Conservation (phyloP, 306 rosid genomes). For the Glycine tomentella region DNA sequence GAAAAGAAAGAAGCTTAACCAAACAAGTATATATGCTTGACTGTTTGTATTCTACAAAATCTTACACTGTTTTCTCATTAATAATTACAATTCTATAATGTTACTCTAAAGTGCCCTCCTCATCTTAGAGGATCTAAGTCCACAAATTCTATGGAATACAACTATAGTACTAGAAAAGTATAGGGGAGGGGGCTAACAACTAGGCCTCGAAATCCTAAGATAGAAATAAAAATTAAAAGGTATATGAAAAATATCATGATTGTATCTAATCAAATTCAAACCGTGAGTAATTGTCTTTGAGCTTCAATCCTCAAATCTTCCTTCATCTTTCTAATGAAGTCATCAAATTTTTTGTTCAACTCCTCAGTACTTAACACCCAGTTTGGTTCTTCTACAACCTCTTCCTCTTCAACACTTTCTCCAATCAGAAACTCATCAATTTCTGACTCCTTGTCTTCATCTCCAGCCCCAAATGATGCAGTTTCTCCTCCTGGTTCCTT, state of each 20-base stretch:
- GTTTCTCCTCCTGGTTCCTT: no score
- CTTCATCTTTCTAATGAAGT: constrained; percentile 80
- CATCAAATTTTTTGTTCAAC: constrained; percentile 78
- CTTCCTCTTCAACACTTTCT: constrained; percentile 34
- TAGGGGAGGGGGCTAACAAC: not conserved
- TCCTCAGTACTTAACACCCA: constrained; percentile 71
- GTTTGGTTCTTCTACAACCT: constrained; percentile 48
- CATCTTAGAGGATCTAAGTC: not conserved
- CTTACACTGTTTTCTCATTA: not conserved
- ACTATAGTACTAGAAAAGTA: constrained; percentile 7
- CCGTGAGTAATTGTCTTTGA: constrained; percentile 58
- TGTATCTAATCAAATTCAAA: constrained; percentile 41
- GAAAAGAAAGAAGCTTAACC: no score
- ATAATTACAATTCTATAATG: constrained; percentile 7
- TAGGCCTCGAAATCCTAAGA: constrained; percentile 22
- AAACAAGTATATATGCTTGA: not conserved
- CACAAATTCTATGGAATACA: not conserved
- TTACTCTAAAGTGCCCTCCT: constrained; percentile 1
- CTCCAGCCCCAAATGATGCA: constrained; percentile 11
- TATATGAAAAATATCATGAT: constrained; percentile 20
- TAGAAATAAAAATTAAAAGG: not conserved
- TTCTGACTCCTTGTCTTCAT: constrained; percentile 19
- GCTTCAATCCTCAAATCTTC: constrained; percentile 74
- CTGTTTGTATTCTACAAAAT: not conserved
- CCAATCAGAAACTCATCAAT: not conserved